Conservation (phyloP, 2,329 filamentous ascomycete genomes). For the Setomelanomma holmii region DNA sequence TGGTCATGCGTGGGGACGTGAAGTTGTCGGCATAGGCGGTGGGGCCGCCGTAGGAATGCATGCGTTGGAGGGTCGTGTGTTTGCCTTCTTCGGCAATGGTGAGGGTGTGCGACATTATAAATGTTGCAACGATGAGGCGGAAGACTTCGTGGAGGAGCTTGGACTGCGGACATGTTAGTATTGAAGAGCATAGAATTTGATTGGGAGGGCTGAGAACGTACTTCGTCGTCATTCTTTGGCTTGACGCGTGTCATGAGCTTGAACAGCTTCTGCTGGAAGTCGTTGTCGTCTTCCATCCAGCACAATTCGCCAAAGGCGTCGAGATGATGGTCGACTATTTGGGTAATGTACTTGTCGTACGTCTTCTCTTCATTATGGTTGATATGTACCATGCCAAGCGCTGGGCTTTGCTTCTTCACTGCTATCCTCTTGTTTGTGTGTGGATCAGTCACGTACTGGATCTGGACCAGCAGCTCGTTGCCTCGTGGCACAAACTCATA, state of each 20-base stretch:
- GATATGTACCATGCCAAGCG: conserved; percentile 55
- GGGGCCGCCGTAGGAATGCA: conserved; percentile 47
- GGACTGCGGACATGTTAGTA: conserved; percentile 27
- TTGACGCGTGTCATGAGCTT: conserved; percentile 50
- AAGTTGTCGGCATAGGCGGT: conserved; percentile 37
- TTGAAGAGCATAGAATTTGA: not conserved
- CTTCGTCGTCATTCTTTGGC: conserved; percentile 50
- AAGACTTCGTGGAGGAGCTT: conserved; percentile 53
- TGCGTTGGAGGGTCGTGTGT: conserved; percentile 43
- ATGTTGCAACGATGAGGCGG: conserved; percentile 56
- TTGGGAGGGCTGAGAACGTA: conserved; percentile 17
- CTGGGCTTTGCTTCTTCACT: conserved; percentile 52
- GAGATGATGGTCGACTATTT: conserved; percentile 51
- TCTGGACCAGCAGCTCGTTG: conserved; percentile 49
- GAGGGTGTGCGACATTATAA: conserved; percentile 58
- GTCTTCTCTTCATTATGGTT: conserved; percentile 53
- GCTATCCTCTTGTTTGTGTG: conserved; percentile 40
- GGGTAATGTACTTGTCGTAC: conserved; percentile 55
- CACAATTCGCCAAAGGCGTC: conserved; percentile 52
- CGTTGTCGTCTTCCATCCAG: conserved; percentile 55
- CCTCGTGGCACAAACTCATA: conserved; percentile 56
- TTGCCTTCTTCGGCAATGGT: conserved; percentile 53
- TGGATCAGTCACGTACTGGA: conserved; percentile 52
- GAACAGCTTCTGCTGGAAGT: conserved; percentile 54
- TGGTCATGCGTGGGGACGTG: conserved; percentile 56